These are phyloP conservation scores for Marasmius sp. DNA, from an alignment of 1,284 basidiomycete species.

Conservation along the genomic window DNA sequence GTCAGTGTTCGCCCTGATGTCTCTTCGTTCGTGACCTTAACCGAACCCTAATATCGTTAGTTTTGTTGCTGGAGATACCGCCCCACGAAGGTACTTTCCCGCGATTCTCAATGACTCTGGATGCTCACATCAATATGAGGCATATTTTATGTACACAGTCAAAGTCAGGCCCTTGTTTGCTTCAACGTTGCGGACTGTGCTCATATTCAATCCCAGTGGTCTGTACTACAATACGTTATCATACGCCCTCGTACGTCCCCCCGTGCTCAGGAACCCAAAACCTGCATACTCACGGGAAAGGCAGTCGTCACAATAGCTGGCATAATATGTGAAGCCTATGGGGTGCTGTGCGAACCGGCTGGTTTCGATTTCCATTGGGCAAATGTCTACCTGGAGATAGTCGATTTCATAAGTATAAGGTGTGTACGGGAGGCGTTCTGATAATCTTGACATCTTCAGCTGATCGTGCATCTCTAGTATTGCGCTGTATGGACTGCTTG, in stretches of 20 bases:
- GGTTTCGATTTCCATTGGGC: slow-evolving; percentile 66
- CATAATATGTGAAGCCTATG: slow-evolving; percentile 69
- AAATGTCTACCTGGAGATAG: slow-evolving; percentile 65
- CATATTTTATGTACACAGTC: slow-evolving; percentile 87
- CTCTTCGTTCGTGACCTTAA: neutral
- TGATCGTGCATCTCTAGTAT: slow-evolving; percentile 41
- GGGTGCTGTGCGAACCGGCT: slow-evolving; percentile 66
- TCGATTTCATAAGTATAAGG: slow-evolving; percentile 82
- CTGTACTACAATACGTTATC: slow-evolving; percentile 82
- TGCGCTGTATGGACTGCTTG: slow-evolving; percentile 75
- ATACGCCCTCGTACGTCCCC: slow-evolving; percentile 60
- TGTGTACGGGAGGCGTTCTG: slow-evolving; percentile 26
- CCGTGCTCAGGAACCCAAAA: neutral
- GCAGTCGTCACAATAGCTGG: slow-evolving; percentile 63
- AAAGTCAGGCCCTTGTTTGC: slow-evolving; percentile 49
- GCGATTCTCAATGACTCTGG: slow-evolving; percentile 20
- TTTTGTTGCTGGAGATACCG: slow-evolving; percentile 78
- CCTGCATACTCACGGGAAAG: slow-evolving; percentile 1
- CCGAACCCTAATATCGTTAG: slow-evolving; percentile 29
- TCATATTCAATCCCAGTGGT: slow-evolving; percentile 49
- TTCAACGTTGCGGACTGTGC: neutral
- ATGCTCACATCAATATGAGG: slow-evolving; percentile 22
- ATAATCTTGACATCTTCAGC: neutral
- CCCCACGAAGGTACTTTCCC: slow-evolving; percentile 64
- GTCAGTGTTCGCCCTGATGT: slow-evolving; percentile 36